Conservation (phyloP, 495 filamentous ascomycete species). For the Saxophila tyrrhenica region DNA sequence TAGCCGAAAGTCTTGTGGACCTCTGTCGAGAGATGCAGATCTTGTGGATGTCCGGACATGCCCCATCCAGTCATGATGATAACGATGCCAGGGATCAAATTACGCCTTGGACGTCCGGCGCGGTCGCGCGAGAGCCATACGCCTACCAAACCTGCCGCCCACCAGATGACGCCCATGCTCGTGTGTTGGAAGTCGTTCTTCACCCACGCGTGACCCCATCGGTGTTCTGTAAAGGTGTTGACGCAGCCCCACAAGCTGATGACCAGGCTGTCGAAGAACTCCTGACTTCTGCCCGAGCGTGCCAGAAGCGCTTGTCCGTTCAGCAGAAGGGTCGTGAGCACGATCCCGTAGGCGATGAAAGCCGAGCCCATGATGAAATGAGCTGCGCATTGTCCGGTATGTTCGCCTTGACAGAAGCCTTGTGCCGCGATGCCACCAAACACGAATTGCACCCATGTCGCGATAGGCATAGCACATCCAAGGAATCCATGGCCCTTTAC, state of each 20-base stretch:
- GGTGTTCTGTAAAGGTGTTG: conserved; percentile 96
- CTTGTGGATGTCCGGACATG: conserved; percentile 83
- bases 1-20: conserved; percentile 91
- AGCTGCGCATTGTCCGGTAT: conserved; percentile 83
- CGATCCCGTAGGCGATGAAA: conserved; percentile 87
- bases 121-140: conserved; percentile 81
- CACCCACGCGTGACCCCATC: conserved; percentile 86
- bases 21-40: conserved; percentile 70
- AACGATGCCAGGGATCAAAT: conserved; percentile 83
- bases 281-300: conserved; percentile 77
- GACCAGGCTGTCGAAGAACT: conserved; percentile 89
- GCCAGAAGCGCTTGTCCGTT: conserved; percentile 82
- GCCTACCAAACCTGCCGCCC: conserved; percentile 81
- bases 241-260: conserved; percentile 92
- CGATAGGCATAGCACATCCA: conserved; percentile 77
- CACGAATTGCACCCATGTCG: conserved; percentile 89
- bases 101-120: conserved; percentile 77
- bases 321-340: conserved; percentile 75
- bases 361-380: conserved; percentile 98
- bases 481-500: conserved; percentile 67
- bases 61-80: conserved; percentile 89
- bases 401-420: conserved; percentile 89
- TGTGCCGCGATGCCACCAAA: conserved; percentile 89
- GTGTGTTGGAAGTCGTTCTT: conserved; percentile 95
- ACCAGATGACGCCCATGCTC: conserved; percentile 95